Evolutionary conservation across 208 protist species (phyloP).

Genomic region (Trypanosoma avium): DNA sequence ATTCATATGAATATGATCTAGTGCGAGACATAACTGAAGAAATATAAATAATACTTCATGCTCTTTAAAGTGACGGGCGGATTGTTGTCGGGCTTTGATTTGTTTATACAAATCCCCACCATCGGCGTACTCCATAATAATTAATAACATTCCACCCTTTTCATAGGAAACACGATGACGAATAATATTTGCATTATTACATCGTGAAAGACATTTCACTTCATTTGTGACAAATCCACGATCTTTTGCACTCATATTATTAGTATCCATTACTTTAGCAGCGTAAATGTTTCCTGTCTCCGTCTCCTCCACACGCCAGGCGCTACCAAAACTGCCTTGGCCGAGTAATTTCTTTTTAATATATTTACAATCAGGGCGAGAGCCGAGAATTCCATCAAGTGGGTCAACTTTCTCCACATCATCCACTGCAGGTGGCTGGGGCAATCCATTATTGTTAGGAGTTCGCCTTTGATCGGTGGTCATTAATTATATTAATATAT

Average conservation of each 20-base stretch:
- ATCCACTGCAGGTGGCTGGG: constrained; percentile 48
- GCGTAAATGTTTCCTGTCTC: constrained; percentile 70
- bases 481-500: constrained; percentile 13
- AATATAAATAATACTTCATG: constrained; percentile 88
- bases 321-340: constrained; percentile 92
- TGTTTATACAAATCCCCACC: constrained; percentile 82
- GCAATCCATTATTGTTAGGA: constrained; percentile 47
- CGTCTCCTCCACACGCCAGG: constrained; percentile 82
- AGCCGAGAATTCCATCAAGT: constrained; percentile 72
- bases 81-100: constrained; percentile 69
- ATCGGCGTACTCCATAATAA: constrained; percentile 89
- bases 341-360: constrained; percentile 88
- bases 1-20: constrained; percentile 88
- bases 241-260: constrained; percentile 88
- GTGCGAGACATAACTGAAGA: constrained; percentile 76
- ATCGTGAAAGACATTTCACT: constrained; percentile 89
- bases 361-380: constrained; percentile 61
- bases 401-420: constrained; percentile 42
- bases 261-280: constrained; percentile 91
- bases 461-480: constrained; percentile 41
- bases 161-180: constrained; percentile 68
- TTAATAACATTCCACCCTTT: constrained; percentile 69
- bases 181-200: constrained; percentile 92
- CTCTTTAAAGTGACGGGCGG: constrained; percentile 74
- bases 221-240: constrained; percentile 93